phyloP scores from a whole-genome alignment of 208 protist genomes.

The Giardia muris region DNA sequence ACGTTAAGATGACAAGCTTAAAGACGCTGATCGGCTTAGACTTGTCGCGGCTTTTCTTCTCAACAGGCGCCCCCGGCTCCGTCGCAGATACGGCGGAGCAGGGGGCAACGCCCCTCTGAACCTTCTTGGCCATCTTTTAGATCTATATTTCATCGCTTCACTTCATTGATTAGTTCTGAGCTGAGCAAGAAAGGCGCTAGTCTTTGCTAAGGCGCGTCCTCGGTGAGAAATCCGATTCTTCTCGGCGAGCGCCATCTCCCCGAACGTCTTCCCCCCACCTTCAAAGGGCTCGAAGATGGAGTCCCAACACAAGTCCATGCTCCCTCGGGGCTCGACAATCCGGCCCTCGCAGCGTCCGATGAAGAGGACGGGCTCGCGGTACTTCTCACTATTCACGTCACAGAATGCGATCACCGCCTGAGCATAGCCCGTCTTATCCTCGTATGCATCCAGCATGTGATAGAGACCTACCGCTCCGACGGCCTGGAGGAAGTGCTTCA shows the following conservation, averaged over 20 bases:
- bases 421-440: constrained; percentile 12
- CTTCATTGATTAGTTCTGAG: background rate
- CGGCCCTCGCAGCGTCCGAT: background rate
- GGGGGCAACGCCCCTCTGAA: no score
- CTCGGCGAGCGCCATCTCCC: background rate
- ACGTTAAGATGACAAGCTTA: background rate
- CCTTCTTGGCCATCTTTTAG: no score
- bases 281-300: background rate
- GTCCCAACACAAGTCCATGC: background rate
- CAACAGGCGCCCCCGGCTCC: no score
- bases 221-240: constrained; percentile 16
- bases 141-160: no score
- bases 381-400: background rate
- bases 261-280: background rate
- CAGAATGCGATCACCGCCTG: constrained; percentile 10
- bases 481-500: background rate
- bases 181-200: background rate
- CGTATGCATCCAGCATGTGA: background rate
- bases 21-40: background rate
- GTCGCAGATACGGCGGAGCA: no score
- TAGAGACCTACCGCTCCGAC: background rate
- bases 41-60: no score
- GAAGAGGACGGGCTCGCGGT: background rate
- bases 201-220: background rate
- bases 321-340: background rate